These are phyloP conservation scores for Trametes villosa DNA, from an alignment of 768 basidiomycete genomes.

Conservation along the genomic window DNA sequence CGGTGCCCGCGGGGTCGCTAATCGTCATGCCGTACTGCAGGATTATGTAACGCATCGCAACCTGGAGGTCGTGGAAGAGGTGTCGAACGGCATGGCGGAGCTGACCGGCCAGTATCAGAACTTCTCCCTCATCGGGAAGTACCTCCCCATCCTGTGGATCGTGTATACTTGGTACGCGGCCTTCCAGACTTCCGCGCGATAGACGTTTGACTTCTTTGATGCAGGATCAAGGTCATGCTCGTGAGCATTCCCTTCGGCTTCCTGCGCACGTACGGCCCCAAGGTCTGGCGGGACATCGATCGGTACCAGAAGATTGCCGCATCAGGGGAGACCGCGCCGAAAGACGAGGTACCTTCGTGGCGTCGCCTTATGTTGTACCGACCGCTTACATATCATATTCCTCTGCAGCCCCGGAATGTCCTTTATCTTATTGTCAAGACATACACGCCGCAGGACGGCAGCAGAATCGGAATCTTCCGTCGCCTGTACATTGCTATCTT, in stretches of 20 bases:
- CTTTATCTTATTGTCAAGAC: slow-evolving; percentile 26
- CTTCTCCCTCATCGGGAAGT: slow-evolving; percentile 31
- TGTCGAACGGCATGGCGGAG: slow-evolving; percentile 34
- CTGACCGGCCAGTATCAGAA: slow-evolving; percentile 39
- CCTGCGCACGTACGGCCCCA: slow-evolving; percentile 23
- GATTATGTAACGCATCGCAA: slow-evolving; percentile 32
- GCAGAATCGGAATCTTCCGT: slow-evolving; percentile 19
- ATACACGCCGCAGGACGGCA: slow-evolving; percentile 10
- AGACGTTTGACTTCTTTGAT: slow-evolving; percentile 14
- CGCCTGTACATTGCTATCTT: slow-evolving; percentile 34
- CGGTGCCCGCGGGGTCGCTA: neutral
- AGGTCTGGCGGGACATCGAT: slow-evolving; percentile 23
- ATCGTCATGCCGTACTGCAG: slow-evolving; percentile 19
- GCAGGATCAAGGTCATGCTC: slow-evolving; percentile 27
- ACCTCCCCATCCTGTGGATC: slow-evolving; percentile 32
- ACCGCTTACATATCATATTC: neutral
- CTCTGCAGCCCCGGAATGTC: slow-evolving; percentile 20
- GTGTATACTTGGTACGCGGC: slow-evolving; percentile 31
- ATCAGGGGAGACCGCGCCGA: slow-evolving; percentile 10
- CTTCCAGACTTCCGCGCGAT: neutral
- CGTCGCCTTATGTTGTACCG: neutral
- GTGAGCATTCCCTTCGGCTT: slow-evolving; percentile 27
- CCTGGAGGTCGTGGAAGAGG: slow-evolving; percentile 31
- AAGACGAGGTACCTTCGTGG: slow-evolving; percentile 18
- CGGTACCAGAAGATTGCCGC: slow-evolving; percentile 21